These are phyloP conservation scores for Fusarium setosum DNA, from an alignment of 2,329 filamentous ascomycete species.

Conservation along the genomic window DNA sequence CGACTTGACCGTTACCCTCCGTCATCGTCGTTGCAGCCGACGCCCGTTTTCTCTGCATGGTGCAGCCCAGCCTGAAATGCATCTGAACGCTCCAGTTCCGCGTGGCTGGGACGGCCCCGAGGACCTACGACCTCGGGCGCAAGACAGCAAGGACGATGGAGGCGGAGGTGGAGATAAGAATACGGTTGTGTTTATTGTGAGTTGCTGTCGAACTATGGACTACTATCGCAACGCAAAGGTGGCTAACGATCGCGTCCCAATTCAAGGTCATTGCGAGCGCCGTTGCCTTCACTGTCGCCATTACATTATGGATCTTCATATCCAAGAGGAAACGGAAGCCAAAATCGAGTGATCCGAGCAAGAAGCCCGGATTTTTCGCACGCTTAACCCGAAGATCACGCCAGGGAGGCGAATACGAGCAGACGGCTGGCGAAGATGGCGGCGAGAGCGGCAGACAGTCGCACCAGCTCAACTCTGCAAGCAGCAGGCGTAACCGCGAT, in stretches of 20 bases:
- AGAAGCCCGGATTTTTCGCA: conserved; percentile 36
- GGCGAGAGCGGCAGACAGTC: conserved; percentile 36
- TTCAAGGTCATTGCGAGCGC: conserved; percentile 36
- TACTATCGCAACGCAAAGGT: not conserved
- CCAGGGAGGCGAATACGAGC: conserved; percentile 45
- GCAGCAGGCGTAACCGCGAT: conserved; percentile 24
- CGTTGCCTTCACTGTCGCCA: conserved; percentile 18
- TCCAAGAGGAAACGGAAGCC: conserved; percentile 30
- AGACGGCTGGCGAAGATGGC: conserved; percentile 46
- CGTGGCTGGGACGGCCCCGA: conserved; percentile 34
- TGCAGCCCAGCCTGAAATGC: conserved; percentile 33
- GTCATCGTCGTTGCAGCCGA: conserved; percentile 8
- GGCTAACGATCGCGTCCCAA: conserved; percentile 4
- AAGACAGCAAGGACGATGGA: not conserved
- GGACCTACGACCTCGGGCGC: conserved; percentile 14
- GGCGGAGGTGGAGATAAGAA: conserved; percentile 20
- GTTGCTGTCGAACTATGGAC: conserved; percentile 9
- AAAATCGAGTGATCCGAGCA: conserved; percentile 6
- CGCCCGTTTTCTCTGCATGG: conserved; percentile 25
- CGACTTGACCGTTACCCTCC: not conserved
- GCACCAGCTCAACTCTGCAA: conserved; percentile 41
- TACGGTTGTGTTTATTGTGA: conserved; percentile 38
- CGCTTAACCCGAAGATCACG: conserved; percentile 28
- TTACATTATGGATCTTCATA: conserved; percentile 28
- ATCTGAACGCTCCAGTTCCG: conserved; percentile 34